Base-by-base conservation (phyloP, 169 alveolate genomes). In the Plasmodium fragile region DNA sequence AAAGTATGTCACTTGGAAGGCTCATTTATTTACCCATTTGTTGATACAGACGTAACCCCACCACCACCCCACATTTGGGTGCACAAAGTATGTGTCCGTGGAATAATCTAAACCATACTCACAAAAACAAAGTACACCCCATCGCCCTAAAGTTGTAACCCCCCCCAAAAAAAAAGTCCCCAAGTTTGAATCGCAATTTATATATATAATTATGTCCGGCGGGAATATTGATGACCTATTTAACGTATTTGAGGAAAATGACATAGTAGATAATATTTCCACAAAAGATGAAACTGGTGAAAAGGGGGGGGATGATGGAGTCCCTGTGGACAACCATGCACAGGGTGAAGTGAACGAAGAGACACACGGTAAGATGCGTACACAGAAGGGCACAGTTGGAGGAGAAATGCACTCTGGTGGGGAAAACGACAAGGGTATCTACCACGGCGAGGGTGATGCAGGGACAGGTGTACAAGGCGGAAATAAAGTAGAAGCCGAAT, bases 181-280 rank as follows among this genome's bases (percentile, higher is more conserved):
- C 4, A 18, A 65, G 36, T 7, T 18, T 32, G 22, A 73, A 32
- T 39, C 43, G 1, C 6, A 6, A 59, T 32, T n/a, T n/a, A n/a
- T n/a, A n/a, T 10, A 36, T 6, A 72, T 45, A 22, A 89, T 78
- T 41, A 91, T 91, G 94, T 91, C 94, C 8, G 52, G 83, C 18
- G 75, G 75, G 8, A 70, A 81, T n/a, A 91, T 91, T 4, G 94
- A 91, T 36, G 94, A 91, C 30, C 53, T 91, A 45, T 91, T 91
- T 77, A 53, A 91, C 34, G 94, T 91, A 18, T 91, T 91, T 70
- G 94, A 91, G 65, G 94, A 91, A 41, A 71, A 69, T 28, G 87
- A 81, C 41, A 22, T 79, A 10, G 34, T 4, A 34, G 84, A 73
- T 30, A 84, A 49, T 45, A 43, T 84, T 72, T 28, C 32, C n/a